Conservation (phyloP, 345 rosid species). For the Pugionium cornutum region DNA sequence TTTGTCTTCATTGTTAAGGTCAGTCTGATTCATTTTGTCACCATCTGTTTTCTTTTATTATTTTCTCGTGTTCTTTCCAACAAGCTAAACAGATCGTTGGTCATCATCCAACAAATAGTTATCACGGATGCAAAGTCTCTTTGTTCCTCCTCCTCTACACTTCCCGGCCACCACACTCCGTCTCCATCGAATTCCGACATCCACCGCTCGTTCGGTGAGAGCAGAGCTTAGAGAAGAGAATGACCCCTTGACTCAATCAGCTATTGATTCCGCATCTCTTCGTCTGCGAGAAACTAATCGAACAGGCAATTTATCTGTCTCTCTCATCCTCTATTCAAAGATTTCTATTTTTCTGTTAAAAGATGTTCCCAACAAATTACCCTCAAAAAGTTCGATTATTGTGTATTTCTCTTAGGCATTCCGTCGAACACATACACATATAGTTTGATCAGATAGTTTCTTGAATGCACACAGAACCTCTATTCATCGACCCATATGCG, state of each 20-base stretch:
- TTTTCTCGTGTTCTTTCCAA: no score
- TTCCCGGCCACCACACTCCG: constrained; percentile 27
- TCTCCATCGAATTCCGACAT: background rate
- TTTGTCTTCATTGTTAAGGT: no score
- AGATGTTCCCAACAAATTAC: background rate
- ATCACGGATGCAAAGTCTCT: constrained; percentile 34
- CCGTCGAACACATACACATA: constrained; percentile 22
- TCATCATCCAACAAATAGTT: constrained; percentile 13
- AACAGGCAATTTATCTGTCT: constrained; percentile 46
- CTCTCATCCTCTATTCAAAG: constrained; percentile 18
- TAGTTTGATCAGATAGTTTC: constrained; percentile 4
- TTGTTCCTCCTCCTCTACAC: constrained; percentile 31
- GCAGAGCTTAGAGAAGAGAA: constrained; percentile 50
- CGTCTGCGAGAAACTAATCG: constrained; percentile 81
- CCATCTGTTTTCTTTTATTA: no score
- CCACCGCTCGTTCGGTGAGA: constrained; percentile 18
- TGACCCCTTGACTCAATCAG: constrained; percentile 64
- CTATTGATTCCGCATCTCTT: constrained; percentile 63
- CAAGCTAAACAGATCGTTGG: no score
- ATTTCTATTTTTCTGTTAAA: background rate
- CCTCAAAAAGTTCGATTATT: background rate
- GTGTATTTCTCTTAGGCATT: constrained; percentile 22
- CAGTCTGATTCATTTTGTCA: no score
- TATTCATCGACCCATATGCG: constrained; percentile 81
- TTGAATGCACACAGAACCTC: constrained; percentile 58